Percentiles rank a stretch among this genome's conserved stretches.
These are phyloP conservation scores for Candida vaughaniae DNA, from an alignment of 805 yeast species.

Conservation along the genomic window DNA sequence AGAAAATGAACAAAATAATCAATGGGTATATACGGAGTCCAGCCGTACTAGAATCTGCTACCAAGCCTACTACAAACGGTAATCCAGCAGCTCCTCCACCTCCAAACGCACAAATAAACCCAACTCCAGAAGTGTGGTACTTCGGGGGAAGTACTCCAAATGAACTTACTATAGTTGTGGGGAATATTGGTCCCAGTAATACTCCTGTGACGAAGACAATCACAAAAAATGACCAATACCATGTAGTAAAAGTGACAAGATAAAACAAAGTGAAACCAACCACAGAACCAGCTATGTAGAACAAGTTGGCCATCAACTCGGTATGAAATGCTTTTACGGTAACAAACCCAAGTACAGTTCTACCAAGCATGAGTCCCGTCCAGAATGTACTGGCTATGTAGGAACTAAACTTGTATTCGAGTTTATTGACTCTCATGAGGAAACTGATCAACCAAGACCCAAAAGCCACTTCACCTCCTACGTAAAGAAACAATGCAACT, in stretches of 20 bases:
- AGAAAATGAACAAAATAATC: slow-evolving; percentile 25
- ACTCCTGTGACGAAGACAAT: slow-evolving; percentile 45
- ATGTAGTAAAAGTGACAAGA: slow-evolving; percentile 22
- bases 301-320: slow-evolving; percentile 46
- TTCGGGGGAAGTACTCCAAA: slow-evolving; percentile 60
- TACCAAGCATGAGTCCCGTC: slow-evolving; percentile 50
- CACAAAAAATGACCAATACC: slow-evolving; percentile 31
- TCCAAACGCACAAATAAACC: slow-evolving; percentile 75
- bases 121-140: slow-evolving; percentile 65
- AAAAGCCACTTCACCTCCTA: slow-evolving; percentile 53
- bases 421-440: slow-evolving; percentile 38
- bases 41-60: slow-evolving; percentile 33
- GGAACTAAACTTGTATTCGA: slow-evolving; percentile 39
- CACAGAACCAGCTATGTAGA: slow-evolving; percentile 34
- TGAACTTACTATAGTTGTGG: slow-evolving; percentile 67
- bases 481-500: slow-evolving; percentile 43
- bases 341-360: slow-evolving; percentile 50
- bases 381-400: slow-evolving; percentile 52
- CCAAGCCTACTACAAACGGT: slow-evolving; percentile 62
- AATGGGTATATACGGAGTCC: slow-evolving; percentile 34
- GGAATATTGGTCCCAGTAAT: slow-evolving; percentile 56
- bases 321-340: slow-evolving; percentile 48
- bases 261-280: slow-evolving; percentile 29
- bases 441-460: slow-evolving; percentile 56
- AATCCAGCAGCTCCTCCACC: slow-evolving; percentile 80